Conservation (phyloP, 202 grass and related monocot genomes). For the Panicum virgatum region DNA sequence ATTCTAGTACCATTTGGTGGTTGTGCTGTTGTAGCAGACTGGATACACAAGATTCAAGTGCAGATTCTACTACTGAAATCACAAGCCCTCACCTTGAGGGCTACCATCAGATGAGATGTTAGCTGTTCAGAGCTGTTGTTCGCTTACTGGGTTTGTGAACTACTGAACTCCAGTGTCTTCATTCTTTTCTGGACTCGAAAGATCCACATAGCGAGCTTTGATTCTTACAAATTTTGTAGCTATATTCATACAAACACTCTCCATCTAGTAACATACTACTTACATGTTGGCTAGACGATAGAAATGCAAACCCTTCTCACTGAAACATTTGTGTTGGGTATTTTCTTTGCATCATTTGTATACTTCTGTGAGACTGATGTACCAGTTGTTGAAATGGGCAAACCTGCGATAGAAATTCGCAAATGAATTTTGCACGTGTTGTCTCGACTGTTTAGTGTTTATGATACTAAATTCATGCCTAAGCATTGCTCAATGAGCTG, state of each 20-base stretch:
- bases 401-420: neutral
- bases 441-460: neutral
- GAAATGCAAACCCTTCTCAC: slow-evolving; percentile 19
- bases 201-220: slow-evolving; percentile 29
- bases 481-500: neutral
- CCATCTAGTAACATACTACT: slow-evolving; percentile 15
- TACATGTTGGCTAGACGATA: neutral
- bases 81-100: slow-evolving; percentile 42
- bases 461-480: neutral
- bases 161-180: slow-evolving; percentile 28
- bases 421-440: slow-evolving; percentile 14
- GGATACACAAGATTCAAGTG: slow-evolving; percentile 34
- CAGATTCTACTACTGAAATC: slow-evolving; percentile 38
- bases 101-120: slow-evolving; percentile 26
- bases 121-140: slow-evolving; percentile 26
- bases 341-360: slow-evolving; percentile 11
- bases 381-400: slow-evolving; percentile 10
- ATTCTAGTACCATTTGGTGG: slow-evolving; percentile 5
- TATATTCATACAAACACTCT: slow-evolving; percentile 10
- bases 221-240: slow-evolving; percentile 51
- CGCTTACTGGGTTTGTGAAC: slow-evolving; percentile 19
- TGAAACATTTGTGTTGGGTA: slow-evolving; percentile 26
- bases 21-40: slow-evolving; percentile 43
- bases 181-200: slow-evolving; percentile 35
- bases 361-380: neutral